A percentile compares a stretch with the other conserved stretches of the same genome.
Conservation (phyloP, 169 alveolate genomes). For the Plasmodium billcollinsi region DNA sequence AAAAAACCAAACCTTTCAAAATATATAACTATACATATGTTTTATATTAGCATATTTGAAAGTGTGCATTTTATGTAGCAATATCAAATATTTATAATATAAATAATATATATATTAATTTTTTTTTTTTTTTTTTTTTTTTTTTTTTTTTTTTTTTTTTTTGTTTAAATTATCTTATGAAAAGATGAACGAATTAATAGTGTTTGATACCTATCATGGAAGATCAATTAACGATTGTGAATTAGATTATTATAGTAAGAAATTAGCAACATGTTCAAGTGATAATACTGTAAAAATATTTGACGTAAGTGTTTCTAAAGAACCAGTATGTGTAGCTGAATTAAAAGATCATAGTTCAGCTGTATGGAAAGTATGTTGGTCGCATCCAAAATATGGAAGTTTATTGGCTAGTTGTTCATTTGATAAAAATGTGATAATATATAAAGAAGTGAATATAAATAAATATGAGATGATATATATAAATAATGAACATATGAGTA, state of each 20-base stretch:
- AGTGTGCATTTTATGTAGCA: constrained; percentile 4
- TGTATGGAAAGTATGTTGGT: constrained; percentile 92
- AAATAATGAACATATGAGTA: constrained; percentile 83
- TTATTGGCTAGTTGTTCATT: constrained; percentile 91
- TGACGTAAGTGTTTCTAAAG: constrained; percentile 83
- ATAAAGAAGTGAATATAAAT: constrained; percentile 85
- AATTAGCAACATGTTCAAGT: constrained; percentile 89
- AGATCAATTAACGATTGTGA: constrained; percentile 86
- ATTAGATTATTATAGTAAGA: constrained; percentile 89
- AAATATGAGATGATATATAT: constrained; percentile 84
- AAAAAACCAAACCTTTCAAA: no score
- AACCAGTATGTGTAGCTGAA: constrained; percentile 78
- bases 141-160: background rate
- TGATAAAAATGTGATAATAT: constrained; percentile 89
- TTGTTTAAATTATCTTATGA: background rate
- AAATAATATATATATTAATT: background rate
- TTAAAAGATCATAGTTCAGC: constrained; percentile 89
- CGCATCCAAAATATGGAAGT: constrained; percentile 93
- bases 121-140: background rate
- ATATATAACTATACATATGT: no score
- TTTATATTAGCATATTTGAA: no score
- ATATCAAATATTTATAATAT: background rate
- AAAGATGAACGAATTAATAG: constrained; percentile 79
- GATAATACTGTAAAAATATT: constrained; percentile 87
- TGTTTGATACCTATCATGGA: constrained; percentile 82